These are phyloP conservation scores for Deinandra increscens DNA, from an alignment of 129 eudicot species.

Conservation along the genomic window DNA sequence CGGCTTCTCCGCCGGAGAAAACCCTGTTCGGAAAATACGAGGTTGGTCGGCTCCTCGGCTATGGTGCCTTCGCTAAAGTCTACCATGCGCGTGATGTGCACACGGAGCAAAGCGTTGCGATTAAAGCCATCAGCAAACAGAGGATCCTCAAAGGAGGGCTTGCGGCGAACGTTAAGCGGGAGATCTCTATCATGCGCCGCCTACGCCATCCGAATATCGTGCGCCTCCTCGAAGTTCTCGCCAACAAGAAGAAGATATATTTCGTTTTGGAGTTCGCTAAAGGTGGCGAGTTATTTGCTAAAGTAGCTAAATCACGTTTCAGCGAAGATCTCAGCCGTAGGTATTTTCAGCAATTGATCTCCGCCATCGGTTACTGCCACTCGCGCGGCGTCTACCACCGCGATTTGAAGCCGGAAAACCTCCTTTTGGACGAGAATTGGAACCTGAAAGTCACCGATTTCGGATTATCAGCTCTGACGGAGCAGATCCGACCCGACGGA, in stretches of 20 bases:
- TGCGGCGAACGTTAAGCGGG: conserved; percentile 43
- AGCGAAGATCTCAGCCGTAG: conserved; percentile 26
- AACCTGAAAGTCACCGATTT: too few relatives aligned
- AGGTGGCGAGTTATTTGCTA: conserved; percentile 45
- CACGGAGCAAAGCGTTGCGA: conserved; percentile 47
- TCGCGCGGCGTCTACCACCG: too few relatives aligned
- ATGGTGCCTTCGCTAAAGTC: conserved; percentile 53
- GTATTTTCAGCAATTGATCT: too few relatives aligned
- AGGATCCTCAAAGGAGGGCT: conserved; percentile 40
- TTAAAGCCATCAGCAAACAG: conserved; percentile 42
- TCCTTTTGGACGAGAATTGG: too few relatives aligned
- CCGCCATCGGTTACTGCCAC: too few relatives aligned
- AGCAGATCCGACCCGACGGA: too few relatives aligned
- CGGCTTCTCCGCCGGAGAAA: conserved; percentile 22
- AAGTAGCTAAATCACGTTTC: conserved; percentile 31
- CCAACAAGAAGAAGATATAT: conserved; percentile 41
- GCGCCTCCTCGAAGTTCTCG: conserved; percentile 42
- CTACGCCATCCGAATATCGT: conserved; percentile 49
- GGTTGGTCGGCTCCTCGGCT: conserved; percentile 42
- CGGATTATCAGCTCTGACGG: too few relatives aligned
- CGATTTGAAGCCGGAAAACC: too few relatives aligned
- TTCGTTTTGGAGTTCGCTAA: conserved; percentile 39
- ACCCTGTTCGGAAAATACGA: conserved; percentile 42
- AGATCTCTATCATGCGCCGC: conserved; percentile 53
- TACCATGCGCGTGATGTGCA: conserved; percentile 35